Conservation (phyloP, 192 early-diverging fungal species). For the Chytriomyces hyalinus region DNA sequence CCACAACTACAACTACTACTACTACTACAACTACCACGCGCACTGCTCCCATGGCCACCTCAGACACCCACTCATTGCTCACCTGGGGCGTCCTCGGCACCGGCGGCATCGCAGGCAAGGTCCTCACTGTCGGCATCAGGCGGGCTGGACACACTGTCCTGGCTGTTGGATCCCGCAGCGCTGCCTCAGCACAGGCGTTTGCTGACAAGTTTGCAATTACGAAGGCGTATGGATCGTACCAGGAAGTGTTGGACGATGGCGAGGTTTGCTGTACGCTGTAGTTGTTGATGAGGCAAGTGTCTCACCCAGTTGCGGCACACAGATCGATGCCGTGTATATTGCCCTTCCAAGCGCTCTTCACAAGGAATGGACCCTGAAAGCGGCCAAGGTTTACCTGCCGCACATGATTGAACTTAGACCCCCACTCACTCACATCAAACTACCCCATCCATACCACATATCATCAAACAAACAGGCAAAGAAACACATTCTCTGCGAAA, state of each 20-base stretch:
- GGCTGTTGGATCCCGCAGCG: slow-evolving; percentile 25
- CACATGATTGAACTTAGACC: no score
- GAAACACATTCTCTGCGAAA: slow-evolving; percentile 40
- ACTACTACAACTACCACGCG: neutral
- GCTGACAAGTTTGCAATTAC: slow-evolving; percentile 24
- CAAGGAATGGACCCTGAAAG: slow-evolving; percentile 36
- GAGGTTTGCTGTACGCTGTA: neutral
- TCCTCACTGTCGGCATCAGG: slow-evolving; percentile 31
- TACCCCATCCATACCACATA: neutral
- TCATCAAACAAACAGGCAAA: slow-evolving; percentile 21
- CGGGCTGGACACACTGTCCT: slow-evolving; percentile 19
- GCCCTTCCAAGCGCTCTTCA: slow-evolving; percentile 30
- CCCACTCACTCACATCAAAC: no score
- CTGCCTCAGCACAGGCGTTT: slow-evolving; percentile 16
- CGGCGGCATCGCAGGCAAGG: slow-evolving; percentile 35
- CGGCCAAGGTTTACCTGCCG: slow-evolving; percentile 17
- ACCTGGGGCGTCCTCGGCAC: slow-evolving; percentile 12
- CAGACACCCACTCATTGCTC: neutral
- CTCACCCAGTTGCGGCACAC: neutral
- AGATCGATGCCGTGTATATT: slow-evolving; percentile 37
- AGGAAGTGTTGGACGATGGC: slow-evolving; percentile 24
- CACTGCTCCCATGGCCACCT: neutral
- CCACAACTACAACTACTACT: neutral
- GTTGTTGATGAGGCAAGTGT: no score
- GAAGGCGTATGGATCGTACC: slow-evolving; percentile 29